A percentile compares a stretch with the other conserved stretches of the same genome.
Conservation (phyloP, 176 grass and related monocot species). For the Tillandsia leiboldiana region DNA sequence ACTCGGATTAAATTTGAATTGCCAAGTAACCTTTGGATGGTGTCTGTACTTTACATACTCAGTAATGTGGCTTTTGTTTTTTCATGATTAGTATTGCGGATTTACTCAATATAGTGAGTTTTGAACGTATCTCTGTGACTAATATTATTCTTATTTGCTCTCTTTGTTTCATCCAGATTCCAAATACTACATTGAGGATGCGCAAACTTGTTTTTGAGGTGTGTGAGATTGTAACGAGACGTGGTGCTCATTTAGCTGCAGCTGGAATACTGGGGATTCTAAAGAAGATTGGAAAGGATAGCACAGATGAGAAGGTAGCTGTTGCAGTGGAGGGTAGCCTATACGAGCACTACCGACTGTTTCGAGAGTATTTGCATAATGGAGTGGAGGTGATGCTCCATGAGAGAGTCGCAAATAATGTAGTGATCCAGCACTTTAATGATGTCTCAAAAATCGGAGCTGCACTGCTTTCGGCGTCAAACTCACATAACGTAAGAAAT, state of each 20-base stretch:
- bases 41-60: no score
- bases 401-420: neutral
- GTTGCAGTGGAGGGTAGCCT: neutral
- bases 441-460: neutral
- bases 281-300: neutral
- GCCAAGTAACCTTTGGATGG: no score
- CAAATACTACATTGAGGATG: constrained; percentile 1
- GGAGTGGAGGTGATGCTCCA: neutral
- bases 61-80: no score
- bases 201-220: neutral
- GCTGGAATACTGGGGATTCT: neutral
- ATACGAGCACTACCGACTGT: neutral
- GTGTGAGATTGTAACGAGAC: neutral
- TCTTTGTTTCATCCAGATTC: neutral
- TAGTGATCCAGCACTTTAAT: neutral
- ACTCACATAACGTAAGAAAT: neutral
- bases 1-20: no score
- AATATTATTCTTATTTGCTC: no score
- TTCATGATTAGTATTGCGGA: no score
- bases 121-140: no score
- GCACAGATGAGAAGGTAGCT: neutral
- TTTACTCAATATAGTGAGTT: no score
- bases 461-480: neutral
- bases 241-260: neutral
- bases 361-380: neutral